These are phyloP conservation scores for Murraya paniculata DNA, from an alignment of 345 rosid species.

Conservation along the genomic window DNA sequence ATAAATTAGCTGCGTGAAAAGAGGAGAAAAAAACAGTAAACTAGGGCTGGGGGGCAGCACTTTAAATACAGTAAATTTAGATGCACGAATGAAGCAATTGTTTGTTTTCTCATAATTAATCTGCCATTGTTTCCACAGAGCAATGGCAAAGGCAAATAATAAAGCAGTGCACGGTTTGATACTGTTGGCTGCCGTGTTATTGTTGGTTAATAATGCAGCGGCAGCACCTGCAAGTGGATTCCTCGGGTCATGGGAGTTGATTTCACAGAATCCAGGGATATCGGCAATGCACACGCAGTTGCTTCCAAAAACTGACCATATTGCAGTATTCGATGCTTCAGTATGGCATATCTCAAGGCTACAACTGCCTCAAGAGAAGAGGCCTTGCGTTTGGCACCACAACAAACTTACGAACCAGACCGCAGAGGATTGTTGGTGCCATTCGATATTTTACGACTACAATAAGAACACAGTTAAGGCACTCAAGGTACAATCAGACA, in stretches of 20 bases:
- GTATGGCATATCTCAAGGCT: slow-evolving; percentile 47
- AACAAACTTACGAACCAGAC: neutral
- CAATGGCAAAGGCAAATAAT: too few relatives aligned
- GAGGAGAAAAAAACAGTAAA: too few relatives aligned
- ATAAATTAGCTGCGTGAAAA: too few relatives aligned
- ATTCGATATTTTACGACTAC: slow-evolving; percentile 54
- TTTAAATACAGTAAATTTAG: too few relatives aligned
- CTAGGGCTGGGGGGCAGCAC: too few relatives aligned
- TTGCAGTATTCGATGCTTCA: slow-evolving; percentile 22
- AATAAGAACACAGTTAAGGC: slow-evolving; percentile 13
- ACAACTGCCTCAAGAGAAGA: slow-evolving; percentile 18
- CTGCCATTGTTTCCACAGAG: too few relatives aligned
- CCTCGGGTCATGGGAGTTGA: slow-evolving; percentile 59
- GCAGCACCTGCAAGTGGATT: neutral
- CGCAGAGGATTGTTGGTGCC: slow-evolving; percentile 57
- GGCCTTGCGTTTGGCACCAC: slow-evolving; percentile 26
- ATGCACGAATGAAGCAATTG: too few relatives aligned
- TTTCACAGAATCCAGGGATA: slow-evolving; percentile 56
- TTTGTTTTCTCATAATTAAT: too few relatives aligned
- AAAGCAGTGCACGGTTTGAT: too few relatives aligned
- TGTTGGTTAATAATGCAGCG: slow-evolving; percentile 14
- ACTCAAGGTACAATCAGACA: slow-evolving; percentile 39
- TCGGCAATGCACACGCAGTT: slow-evolving; percentile 83
- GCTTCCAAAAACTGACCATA: slow-evolving; percentile 57
- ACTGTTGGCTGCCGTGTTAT: too few relatives aligned